A percentile compares a stretch with the other conserved stretches of the same genome.
phyloP scores from a whole-genome alignment of 345 rosid genomes.

The Triadica sebifera region DNA sequence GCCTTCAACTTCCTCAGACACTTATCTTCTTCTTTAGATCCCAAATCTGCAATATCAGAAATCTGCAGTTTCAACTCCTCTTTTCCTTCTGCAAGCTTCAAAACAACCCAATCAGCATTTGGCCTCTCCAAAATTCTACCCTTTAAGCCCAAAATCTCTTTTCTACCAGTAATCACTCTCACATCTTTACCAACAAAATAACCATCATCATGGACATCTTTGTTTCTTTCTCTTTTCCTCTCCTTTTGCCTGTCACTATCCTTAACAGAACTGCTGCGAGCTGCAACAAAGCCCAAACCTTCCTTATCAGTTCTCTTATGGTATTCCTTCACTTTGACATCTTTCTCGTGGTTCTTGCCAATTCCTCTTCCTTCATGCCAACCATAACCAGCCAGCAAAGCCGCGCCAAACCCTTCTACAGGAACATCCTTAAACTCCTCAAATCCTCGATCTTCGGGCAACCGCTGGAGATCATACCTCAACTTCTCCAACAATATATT shows the following conservation, averaged over 20 bases:
- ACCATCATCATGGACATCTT: slow-evolving; percentile 23
- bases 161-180: slow-evolving; percentile 48
- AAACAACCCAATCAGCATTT: slow-evolving; percentile 28
- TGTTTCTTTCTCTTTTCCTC: slow-evolving; percentile 2
- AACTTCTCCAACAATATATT: slow-evolving; percentile 43
- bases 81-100: slow-evolving; percentile 41
- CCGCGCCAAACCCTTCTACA: slow-evolving; percentile 69
- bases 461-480: slow-evolving; percentile 43
- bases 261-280: slow-evolving; percentile 2
- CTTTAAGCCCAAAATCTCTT: slow-evolving; percentile 51
- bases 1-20: slow-evolving; percentile 54
- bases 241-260: slow-evolving; percentile 7
- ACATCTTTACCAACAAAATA: slow-evolving; percentile 55
- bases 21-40: slow-evolving; percentile 45
- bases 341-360: slow-evolving; percentile 72
- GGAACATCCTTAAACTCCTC: slow-evolving; percentile 71
- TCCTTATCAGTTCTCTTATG: slow-evolving; percentile 48
- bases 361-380: slow-evolving; percentile 83
- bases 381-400: slow-evolving; percentile 79
- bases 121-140: slow-evolving; percentile 46
- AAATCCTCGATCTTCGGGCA: slow-evolving; percentile 64
- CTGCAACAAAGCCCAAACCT: slow-evolving; percentile 43
- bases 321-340: slow-evolving; percentile 58
- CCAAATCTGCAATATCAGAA: slow-evolving; percentile 39
- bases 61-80: slow-evolving; percentile 47